Percentiles rank a stretch among this genome's conserved stretches.
Evolutionary conservation across 306 rosid genomes (phyloP).

Genomic region (Cucumis cinereus): DNA sequence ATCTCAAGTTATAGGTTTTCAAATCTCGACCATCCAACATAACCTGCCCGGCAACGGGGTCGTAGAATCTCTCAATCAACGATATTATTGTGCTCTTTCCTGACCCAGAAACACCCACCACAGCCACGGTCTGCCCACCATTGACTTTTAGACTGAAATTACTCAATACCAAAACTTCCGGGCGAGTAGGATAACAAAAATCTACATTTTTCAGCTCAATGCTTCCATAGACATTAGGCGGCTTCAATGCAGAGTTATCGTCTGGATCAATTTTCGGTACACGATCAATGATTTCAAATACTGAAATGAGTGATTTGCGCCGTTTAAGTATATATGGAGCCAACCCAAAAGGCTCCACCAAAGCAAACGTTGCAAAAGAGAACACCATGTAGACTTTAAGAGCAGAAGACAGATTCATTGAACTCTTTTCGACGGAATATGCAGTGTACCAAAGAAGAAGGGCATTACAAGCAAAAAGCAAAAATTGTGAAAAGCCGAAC

Average conservation of each 20-base stretch:
- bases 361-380: slow-evolving; percentile 96
- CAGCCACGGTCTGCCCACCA: slow-evolving; percentile 95
- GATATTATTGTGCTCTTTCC: slow-evolving; percentile 98
- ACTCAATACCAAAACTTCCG: slow-evolving; percentile 87
- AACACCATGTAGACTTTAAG: slow-evolving; percentile 92
- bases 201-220: slow-evolving; percentile 85
- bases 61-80: slow-evolving; percentile 87
- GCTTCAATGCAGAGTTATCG: slow-evolving; percentile 77
- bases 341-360: slow-evolving; percentile 99
- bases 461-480: slow-evolving; percentile 96
- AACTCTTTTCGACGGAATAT: slow-evolving; percentile 20
- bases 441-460: slow-evolving; percentile 98
- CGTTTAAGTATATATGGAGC: slow-evolving; percentile 98
- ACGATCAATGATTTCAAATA: slow-evolving; percentile 93
- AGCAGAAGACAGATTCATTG: slow-evolving; percentile 52
- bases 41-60: slow-evolving; percentile 98
- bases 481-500: slow-evolving; percentile 93
- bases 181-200: slow-evolving; percentile 94
- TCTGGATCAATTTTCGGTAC: slow-evolving; percentile 96
- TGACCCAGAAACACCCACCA: slow-evolving; percentile 97
- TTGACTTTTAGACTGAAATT: slow-evolving; percentile 87
- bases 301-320: slow-evolving; percentile 95
- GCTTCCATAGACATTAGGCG: slow-evolving; percentile 93
- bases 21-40: slow-evolving; percentile 87
- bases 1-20: slow-evolving; percentile 79